Conservation (phyloP, 805 yeast species). For the Barnettozyma vustinii region DNA sequence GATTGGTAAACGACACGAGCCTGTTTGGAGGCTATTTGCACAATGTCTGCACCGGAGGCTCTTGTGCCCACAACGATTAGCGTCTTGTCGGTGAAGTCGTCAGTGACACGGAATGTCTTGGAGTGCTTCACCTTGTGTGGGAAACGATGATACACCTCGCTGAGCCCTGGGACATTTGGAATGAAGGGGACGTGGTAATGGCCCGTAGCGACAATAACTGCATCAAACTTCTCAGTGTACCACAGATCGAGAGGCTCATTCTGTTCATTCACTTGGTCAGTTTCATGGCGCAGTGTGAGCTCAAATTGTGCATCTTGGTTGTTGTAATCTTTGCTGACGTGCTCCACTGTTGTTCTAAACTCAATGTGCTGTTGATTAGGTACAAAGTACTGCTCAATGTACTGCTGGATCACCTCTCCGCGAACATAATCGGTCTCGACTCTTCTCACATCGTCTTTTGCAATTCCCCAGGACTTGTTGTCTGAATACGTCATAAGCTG, state of each 20-base stretch:
- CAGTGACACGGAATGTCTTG: constrained; percentile 38
- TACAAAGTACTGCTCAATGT: constrained; percentile 43
- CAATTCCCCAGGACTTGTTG: constrained; percentile 29
- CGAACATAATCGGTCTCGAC: constrained; percentile 29
- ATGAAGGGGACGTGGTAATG: constrained; percentile 47
- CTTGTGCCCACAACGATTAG: constrained; percentile 62
- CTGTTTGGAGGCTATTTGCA: constrained; percentile 18
- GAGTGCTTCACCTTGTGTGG: constrained; percentile 29
- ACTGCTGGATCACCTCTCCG: constrained; percentile 48
- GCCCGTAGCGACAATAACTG: constrained; percentile 49
- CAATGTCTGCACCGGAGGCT: constrained; percentile 64
- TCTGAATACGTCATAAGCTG: constrained; percentile 42
- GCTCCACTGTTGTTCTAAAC: constrained; percentile 35
- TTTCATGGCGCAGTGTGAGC: constrained; percentile 28
- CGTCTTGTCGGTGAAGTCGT: constrained; percentile 23
- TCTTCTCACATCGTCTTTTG: constrained; percentile 16
- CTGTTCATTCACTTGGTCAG: constrained; percentile 12
- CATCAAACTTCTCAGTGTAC: constrained; percentile 33
- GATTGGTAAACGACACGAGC: constrained; percentile 10
- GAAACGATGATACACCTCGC: constrained; percentile 18
- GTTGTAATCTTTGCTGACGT: constrained; percentile 23
- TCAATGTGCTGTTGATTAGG: constrained; percentile 25
- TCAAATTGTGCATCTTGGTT: constrained; percentile 21
- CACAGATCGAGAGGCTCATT: constrained; percentile 29
- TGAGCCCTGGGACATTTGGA: constrained; percentile 44